Percentiles rank a stretch among this genome's conserved stretches.
Evolutionary conservation across 106 monocot species (phyloP).

Genomic region (Platanthera zijinensis): DNA sequence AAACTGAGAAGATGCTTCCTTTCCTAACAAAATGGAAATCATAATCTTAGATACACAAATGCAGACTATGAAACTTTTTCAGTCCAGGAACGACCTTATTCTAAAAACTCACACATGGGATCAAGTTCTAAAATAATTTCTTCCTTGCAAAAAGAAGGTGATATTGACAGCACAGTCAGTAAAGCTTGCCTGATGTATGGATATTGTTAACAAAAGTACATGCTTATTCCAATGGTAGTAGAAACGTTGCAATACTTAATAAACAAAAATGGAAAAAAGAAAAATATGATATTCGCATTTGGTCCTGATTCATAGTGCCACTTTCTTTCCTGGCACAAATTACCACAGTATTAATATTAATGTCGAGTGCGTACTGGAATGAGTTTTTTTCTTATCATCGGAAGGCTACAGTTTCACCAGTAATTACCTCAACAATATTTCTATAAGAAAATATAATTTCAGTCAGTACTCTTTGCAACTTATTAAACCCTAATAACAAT

Average conservation of each 20-base stretch:
- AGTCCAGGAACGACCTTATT: not conserved
- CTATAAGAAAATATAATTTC: not conserved
- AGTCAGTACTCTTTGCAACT: not conserved
- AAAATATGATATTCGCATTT: not conserved
- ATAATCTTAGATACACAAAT: not conserved
- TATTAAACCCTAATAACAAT: not conserved
- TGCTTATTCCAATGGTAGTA: not conserved
- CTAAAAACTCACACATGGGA: not conserved
- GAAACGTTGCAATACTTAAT: not conserved
- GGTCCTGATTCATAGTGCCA: not conserved
- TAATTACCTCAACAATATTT: not conserved
- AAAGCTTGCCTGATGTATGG: too few relatives aligned
- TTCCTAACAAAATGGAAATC: not conserved
- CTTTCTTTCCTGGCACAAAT: not conserved
- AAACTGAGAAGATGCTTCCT: not conserved
- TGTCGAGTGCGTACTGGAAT: not conserved
- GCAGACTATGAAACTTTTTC: not conserved
- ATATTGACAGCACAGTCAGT: too few relatives aligned
- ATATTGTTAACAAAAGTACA: not conserved
- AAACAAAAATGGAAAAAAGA: not conserved
- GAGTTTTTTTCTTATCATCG: not conserved
- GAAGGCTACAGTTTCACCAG: not conserved
- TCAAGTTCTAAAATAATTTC: not conserved
- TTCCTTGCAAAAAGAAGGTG: not conserved
- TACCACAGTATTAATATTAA: too few relatives aligned